These are phyloP conservation scores for Vaccinium vitisidaea DNA, from an alignment of 148 eudicot genomes.

Conservation along the genomic window DNA sequence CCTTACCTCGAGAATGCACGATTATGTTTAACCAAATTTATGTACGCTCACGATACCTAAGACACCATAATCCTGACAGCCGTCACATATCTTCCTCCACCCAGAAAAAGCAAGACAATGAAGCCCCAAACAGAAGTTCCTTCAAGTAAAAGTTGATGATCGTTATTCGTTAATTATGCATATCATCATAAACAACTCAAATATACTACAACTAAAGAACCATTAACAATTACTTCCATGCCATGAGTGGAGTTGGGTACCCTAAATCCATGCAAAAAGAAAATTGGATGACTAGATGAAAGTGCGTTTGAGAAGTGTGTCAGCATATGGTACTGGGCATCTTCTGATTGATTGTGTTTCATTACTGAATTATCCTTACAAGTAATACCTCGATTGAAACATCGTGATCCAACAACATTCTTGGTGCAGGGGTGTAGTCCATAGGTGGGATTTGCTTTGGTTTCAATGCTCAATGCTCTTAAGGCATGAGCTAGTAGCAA, in stretches of 20 bases:
- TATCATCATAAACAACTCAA: background rate
- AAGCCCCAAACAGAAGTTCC: background rate
- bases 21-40: background rate
- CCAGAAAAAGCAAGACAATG: background rate
- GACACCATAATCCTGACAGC: background rate
- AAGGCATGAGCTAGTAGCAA: too few relatives aligned
- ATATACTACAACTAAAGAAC: background rate
- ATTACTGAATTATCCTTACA: background rate
- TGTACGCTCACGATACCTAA: background rate
- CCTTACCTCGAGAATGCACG: background rate
- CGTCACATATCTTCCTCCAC: background rate
- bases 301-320: background rate
- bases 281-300: background rate
- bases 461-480: too few relatives aligned
- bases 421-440: constrained; percentile 67
- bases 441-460: constrained; percentile 51
- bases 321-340: background rate
- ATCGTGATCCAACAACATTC: constrained; percentile 50
- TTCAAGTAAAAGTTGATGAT: background rate
- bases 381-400: constrained; percentile 60
- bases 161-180: too few relatives aligned
- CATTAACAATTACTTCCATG: background rate
- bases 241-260: background rate
- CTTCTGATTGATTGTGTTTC: too few relatives aligned
- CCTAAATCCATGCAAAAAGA: background rate